phyloP scores from a whole-genome alignment of 2,329 filamentous ascomycete species.

The Fusarium setosum region DNA sequence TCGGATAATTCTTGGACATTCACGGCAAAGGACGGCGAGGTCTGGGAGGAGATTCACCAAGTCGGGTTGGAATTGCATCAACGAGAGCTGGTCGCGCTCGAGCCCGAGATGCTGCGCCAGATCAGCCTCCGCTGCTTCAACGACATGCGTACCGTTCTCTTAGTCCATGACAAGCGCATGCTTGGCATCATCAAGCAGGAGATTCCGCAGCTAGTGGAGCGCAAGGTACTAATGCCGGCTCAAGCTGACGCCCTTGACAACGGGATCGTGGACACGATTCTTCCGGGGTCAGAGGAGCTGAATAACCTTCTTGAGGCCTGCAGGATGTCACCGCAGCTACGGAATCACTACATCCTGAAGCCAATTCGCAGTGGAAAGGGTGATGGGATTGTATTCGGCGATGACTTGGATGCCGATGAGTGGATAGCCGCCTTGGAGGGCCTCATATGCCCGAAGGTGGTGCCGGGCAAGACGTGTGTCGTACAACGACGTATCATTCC shows the following conservation, averaged over 20 bases:
- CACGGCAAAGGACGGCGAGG: constrained; percentile 36
- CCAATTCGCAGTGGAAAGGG: constrained; percentile 53
- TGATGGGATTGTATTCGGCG: constrained; percentile 53
- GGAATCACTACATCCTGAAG: constrained; percentile 50
- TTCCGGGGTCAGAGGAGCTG: constrained; percentile 45
- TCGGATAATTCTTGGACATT: constrained; percentile 10
- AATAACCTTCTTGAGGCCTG: constrained; percentile 29
- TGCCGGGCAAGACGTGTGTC: constrained; percentile 34
- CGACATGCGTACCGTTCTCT: constrained; percentile 53
- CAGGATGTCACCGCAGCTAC: constrained; percentile 20
- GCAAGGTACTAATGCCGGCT: constrained; percentile 38
- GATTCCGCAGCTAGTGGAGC: constrained; percentile 39
- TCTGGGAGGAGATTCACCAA: constrained; percentile 50
- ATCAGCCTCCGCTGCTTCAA: constrained; percentile 53
- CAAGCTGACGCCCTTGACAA: constrained; percentile 43
- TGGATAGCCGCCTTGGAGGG: constrained; percentile 43
- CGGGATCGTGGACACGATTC: constrained; percentile 49
- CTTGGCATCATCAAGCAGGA: constrained; percentile 53
- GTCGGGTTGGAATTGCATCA: constrained; percentile 54
- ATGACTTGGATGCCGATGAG: constrained; percentile 44
- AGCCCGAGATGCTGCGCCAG: constrained; percentile 47
- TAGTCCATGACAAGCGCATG: constrained; percentile 58
- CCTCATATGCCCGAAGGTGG: constrained; percentile 14
- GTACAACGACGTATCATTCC: constrained; percentile 47
- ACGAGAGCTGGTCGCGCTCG: constrained; percentile 48